Base-by-base conservation (phyloP, 768 basidiomycete species). In the Leccinellum albellum region DNA sequence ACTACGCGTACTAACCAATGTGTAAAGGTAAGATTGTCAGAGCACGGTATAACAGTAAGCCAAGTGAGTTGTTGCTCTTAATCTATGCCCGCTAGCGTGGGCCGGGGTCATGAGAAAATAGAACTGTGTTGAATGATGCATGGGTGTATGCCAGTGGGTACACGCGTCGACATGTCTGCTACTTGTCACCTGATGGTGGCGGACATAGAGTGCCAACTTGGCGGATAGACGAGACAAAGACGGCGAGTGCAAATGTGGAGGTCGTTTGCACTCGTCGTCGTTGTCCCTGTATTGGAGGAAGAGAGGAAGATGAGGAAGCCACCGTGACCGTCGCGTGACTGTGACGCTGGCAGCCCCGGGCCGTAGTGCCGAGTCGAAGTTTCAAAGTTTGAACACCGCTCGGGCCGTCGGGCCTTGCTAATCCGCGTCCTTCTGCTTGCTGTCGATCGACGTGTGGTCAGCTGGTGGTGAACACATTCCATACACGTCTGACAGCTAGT, bases 401-500 rank as follows among this genome's bases (percentile, higher is more conserved):
- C 40, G 40, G n/a, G 5, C 40, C 40, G 40, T 20, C 40, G 40
- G 40, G 4, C 12, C 40, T 42, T 40, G 37, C 37, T 12, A 40
- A 40, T 40, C 40, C 20, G n/a, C 20, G 12, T 10, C 17, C 6
- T 20, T 42, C 40, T 42, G 40, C 40, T 42, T 42, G 40, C 40
- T 42, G 20, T 20, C 40, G 40, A 42, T 42, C 40, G 20, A 32
- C 32, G 5, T 20, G 40, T 10, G 40, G 12, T 12, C 20, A 40
- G n/a, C 37, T 40, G 40, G 40, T 42, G 40, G 40, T 42, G 20
- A 42, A 20, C 20, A 13, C 40, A 20, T 42, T 42, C 20, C 40
- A 42, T 42, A 6, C n/a, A 20, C n/a, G 40, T 42, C 40, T 37
- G 60, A 53, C 63, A 6, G 55, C 56, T 45, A 55, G 60, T 66